phyloP scores from a whole-genome alignment of 148 eudicot species.

The Camellia japonica region DNA sequence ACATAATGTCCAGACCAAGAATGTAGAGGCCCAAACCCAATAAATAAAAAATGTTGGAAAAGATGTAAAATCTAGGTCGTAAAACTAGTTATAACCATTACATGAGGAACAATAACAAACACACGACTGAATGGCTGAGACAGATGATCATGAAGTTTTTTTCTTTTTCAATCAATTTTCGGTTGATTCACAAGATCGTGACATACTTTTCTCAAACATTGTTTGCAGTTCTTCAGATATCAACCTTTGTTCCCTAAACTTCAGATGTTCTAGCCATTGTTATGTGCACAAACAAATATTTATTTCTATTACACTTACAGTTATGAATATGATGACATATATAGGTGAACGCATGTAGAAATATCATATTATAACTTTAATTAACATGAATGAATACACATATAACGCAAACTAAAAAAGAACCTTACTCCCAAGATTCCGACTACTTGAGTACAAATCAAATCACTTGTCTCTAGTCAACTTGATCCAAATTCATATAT shows the following conservation, averaged over 20 bases:
- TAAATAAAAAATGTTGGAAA: not conserved
- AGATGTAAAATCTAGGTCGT: not conserved
- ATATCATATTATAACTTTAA: no score
- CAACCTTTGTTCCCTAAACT: not conserved
- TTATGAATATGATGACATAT: no score
- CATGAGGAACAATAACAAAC: not conserved
- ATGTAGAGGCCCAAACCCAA: conserved; percentile 6
- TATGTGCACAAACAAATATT: no score
- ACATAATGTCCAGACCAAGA: not conserved
- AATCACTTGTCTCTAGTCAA: not conserved
- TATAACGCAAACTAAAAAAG: no score
- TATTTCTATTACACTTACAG: no score
- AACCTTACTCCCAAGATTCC: not conserved
- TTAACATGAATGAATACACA: no score
- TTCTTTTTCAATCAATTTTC: not conserved
- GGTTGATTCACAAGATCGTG: not conserved
- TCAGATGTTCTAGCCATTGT: no score
- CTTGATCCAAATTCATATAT: not conserved
- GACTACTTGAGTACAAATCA: not conserved
- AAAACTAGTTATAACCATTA: not conserved
- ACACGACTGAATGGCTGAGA: not conserved
- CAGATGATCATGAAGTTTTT: not conserved
- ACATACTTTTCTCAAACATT: not conserved
- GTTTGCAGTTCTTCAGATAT: not conserved
- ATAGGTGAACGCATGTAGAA: no score